Evolutionary conservation across 129 eudicot species (phyloP).

Genomic region (Tagetes patula): DNA sequence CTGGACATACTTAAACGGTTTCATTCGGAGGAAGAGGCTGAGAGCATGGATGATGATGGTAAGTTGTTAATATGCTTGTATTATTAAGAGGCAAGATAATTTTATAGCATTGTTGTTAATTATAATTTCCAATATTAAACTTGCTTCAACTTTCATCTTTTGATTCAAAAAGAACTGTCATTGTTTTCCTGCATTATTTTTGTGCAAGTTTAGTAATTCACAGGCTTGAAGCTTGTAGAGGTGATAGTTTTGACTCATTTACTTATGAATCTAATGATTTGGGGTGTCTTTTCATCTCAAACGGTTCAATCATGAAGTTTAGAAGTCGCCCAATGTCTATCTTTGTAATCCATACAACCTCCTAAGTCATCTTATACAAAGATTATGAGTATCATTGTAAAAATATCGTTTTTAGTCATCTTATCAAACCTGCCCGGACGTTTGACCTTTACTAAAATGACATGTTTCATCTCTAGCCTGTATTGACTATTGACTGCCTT

Average conservation of each 20-base stretch:
- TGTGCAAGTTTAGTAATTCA: neutral
- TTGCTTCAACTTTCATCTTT: neutral
- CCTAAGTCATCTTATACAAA: neutral
- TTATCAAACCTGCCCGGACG: neutral
- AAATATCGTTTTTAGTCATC: neutral
- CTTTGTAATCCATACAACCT: neutral
- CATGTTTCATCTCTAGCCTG: too few relatives aligned
- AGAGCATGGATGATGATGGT: conserved; percentile 52
- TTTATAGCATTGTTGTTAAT: neutral
- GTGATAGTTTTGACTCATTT: neutral
- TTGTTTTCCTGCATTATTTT: neutral
- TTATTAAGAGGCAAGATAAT: neutral
- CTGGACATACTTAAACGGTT: conserved; percentile 67
- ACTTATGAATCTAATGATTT: neutral
- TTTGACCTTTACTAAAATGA: neutral
- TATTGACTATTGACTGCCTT: neutral
- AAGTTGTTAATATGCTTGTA: conserved; percentile 12
- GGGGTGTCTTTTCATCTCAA: neutral
- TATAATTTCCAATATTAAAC: neutral
- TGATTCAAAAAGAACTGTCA: neutral
- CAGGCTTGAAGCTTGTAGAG: neutral
- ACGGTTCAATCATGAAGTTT: neutral
- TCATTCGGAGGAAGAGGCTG: conserved; percentile 78
- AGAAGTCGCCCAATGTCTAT: neutral
- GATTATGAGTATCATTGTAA: neutral